phyloP scores from a whole-genome alignment of 495 filamentous ascomycete species.

The Jackrogersella minutella region DNA sequence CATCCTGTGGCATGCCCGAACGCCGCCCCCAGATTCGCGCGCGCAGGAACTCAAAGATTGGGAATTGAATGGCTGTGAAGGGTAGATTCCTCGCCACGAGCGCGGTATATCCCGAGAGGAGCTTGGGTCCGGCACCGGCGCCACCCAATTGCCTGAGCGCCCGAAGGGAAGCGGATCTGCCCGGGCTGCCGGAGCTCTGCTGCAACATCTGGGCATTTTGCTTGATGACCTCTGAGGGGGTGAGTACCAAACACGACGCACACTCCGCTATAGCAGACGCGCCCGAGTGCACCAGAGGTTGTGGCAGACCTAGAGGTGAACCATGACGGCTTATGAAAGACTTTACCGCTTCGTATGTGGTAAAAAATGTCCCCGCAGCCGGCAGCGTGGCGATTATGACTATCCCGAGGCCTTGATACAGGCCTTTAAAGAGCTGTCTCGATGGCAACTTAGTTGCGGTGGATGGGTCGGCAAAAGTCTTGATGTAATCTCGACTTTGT shows the following conservation, averaged over 20 bases:
- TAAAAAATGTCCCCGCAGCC: constrained; percentile 88
- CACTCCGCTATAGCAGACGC: constrained; percentile 80
- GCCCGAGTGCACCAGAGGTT: constrained; percentile 70
- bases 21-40: constrained; percentile 46
- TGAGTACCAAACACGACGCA: constrained; percentile 84
- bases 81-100: constrained; percentile 83
- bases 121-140: constrained; percentile 42
- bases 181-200: constrained; percentile 21
- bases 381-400: constrained; percentile 89
- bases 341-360: constrained; percentile 83
- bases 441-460: constrained; percentile 58
- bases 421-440: constrained; percentile 69
- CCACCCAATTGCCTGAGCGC: constrained; percentile 52
- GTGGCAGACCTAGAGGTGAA: constrained; percentile 58
- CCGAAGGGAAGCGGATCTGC: constrained; percentile 51
- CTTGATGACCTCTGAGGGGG: constrained; percentile 90
- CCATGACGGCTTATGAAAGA: constrained; percentile 50
- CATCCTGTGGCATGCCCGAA: constrained; percentile 17
- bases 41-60: constrained; percentile 78
- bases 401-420: constrained; percentile 90
- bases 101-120: constrained; percentile 83
- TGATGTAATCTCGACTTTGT: constrained; percentile 74
- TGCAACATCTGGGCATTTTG: constrained; percentile 85
- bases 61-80: constrained; percentile 88
- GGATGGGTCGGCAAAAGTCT: constrained; percentile 64